A percentile compares a stretch with the other conserved stretches of the same genome.
phyloP scores from a whole-genome alignment of 2,329 filamentous ascomycete species.

The Stagonosporopsis rhizophila region DNA sequence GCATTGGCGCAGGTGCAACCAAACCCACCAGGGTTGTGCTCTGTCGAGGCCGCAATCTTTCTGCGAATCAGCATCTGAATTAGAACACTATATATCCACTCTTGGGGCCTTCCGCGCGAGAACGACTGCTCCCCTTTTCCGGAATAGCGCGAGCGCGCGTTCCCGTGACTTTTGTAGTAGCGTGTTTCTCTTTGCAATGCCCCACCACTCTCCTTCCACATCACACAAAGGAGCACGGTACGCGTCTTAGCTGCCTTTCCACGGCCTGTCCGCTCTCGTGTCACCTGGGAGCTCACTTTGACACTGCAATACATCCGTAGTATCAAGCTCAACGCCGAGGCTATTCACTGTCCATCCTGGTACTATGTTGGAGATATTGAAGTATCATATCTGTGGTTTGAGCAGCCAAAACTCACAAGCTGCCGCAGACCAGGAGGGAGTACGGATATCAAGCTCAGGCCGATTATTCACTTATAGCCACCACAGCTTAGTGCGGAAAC shows the following conservation, averaged over 20 bases:
- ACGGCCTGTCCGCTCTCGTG: not conserved
- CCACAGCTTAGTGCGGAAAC: not conserved
- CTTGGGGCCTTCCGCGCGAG: not conserved
- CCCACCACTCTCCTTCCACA: constrained; percentile 19
- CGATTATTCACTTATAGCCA: not conserved
- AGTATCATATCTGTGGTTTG: not conserved
- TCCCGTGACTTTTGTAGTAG: constrained; percentile 42
- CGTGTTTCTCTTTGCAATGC: constrained; percentile 21
- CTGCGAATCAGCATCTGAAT: not conserved
- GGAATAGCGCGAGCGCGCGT: constrained; percentile 20
- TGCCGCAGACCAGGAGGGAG: not conserved
- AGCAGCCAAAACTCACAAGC: not conserved
- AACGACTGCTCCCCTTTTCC: not conserved
- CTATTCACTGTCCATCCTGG: not conserved
- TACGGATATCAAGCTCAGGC: not conserved
- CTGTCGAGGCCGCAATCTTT: not conserved
- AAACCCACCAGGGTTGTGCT: not conserved
- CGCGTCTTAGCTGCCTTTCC: not conserved
- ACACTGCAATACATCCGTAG: not conserved
- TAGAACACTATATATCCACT: not conserved
- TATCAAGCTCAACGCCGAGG: not conserved
- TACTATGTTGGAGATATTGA: constrained; percentile 1
- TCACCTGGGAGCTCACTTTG: not conserved
- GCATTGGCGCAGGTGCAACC: not conserved
- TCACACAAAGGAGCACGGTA: not conserved